phyloP scores from a whole-genome alignment of 495 filamentous ascomycete genomes.

The Letharia columbiana region DNA sequence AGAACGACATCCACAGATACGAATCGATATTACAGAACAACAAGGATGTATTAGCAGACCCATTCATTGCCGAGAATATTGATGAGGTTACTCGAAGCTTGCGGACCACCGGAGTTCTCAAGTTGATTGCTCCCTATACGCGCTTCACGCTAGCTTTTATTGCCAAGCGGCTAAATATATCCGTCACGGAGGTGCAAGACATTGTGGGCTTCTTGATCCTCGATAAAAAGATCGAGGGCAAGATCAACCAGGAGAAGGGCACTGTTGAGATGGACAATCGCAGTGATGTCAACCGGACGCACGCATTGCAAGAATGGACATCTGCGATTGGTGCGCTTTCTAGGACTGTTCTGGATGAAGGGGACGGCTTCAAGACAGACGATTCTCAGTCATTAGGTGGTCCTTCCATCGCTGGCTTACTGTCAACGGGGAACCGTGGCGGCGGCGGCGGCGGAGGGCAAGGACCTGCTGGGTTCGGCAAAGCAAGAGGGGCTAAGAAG shows the following conservation, averaged over 20 bases:
- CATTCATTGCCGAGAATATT: conserved; percentile 98
- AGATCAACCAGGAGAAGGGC: conserved; percentile 80
- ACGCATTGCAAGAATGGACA: conserved; percentile 66
- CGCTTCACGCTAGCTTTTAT: conserved; percentile 82
- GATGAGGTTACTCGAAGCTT: conserved; percentile 98
- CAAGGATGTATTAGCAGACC: conserved; percentile 79
- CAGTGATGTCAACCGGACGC: conserved; percentile 64
- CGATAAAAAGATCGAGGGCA: conserved; percentile 73
- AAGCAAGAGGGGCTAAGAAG: conserved; percentile 18
- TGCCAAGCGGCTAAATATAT: conserved; percentile 75
- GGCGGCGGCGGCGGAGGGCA: conserved; percentile 8
- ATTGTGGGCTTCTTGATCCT: conserved; percentile 90
- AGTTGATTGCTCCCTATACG: conserved; percentile 90
- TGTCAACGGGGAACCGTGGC: conserved; percentile 12
- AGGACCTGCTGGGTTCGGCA: conserved; percentile 10
- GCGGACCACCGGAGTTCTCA: conserved; percentile 89
- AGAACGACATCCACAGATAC: conserved; percentile 88
- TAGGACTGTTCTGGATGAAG: conserved; percentile 56
- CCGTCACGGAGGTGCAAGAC: conserved; percentile 77
- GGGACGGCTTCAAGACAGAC: conserved; percentile 56
- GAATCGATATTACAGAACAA: conserved; percentile 81
- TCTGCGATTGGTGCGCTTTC: conserved; percentile 58
- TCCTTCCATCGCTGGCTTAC: conserved; percentile 13
- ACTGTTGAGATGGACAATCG: conserved; percentile 70
- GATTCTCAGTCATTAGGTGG: conserved; percentile 24